Evolutionary conservation across 495 filamentous ascomycete species (phyloP).

Genomic region (Penicillium cinerascens): DNA sequence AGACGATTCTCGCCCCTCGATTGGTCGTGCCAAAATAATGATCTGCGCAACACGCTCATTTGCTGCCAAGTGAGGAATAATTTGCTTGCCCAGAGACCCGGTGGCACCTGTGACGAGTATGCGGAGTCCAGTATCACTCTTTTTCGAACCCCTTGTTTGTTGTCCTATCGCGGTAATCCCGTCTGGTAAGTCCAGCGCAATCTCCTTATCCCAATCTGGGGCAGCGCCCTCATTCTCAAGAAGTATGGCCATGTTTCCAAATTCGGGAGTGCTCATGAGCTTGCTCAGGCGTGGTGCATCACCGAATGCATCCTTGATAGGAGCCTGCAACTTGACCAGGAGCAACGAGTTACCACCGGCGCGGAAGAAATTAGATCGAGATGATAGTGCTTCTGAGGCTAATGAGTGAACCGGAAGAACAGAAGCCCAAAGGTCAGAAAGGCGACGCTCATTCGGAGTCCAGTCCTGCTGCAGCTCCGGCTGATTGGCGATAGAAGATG

Average conservation of each 20-base stretch:
- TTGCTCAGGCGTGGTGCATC: constrained; percentile 15
- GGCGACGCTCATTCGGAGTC: too few species aligned
- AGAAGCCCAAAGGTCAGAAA: neutral
- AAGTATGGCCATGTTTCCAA: constrained; percentile 21
- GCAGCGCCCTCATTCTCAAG: constrained; percentile 1
- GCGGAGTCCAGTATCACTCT: neutral
- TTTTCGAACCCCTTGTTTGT: neutral
- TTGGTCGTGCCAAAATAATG: too few species aligned
- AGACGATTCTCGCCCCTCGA: too few species aligned
- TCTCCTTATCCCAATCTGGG: constrained; percentile 33
- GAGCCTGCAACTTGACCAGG: constrained; percentile 19
- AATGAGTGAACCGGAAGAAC: neutral
- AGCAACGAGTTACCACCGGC: constrained; percentile 35
- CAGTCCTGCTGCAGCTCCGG: too few species aligned
- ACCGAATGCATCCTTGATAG: constrained; percentile 17
- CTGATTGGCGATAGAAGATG: too few species aligned
- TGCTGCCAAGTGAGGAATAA: too few species aligned
- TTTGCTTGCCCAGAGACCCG: neutral
- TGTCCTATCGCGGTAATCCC: too few species aligned
- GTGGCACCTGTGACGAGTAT: constrained; percentile 17
- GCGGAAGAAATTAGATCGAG: constrained; percentile 24
- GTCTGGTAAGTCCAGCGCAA: constrained; percentile 6
- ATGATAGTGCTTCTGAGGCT: neutral
- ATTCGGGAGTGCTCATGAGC: constrained; percentile 20
- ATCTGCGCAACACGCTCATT: too few species aligned